A percentile compares a stretch with the other conserved stretches of the same genome.
phyloP scores from a whole-genome alignment of 139 green algal genomes.

The Micractinium conductrix region DNA sequence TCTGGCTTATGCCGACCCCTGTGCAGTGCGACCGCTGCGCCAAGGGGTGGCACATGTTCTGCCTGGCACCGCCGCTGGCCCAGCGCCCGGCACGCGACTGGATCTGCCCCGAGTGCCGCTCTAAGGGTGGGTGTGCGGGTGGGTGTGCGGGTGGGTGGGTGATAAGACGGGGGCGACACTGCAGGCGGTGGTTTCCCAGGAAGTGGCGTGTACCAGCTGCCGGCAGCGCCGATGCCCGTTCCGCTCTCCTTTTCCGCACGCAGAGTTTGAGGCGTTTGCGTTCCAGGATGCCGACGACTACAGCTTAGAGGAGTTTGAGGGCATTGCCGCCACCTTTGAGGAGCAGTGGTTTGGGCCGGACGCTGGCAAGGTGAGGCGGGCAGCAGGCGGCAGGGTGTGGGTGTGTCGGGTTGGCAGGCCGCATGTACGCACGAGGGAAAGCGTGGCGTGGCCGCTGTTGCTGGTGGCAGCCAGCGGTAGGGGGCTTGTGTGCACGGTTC shows the following conservation, averaged over 20 bases:
- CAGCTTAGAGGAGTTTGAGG: slow-evolving; percentile 73
- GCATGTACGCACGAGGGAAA: too few relatives aligned
- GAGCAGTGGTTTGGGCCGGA: slow-evolving; percentile 52
- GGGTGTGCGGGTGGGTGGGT: too few relatives aligned
- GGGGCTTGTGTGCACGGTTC: too few relatives aligned
- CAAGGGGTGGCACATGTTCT: slow-evolving; percentile 79
- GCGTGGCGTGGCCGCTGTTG: too few relatives aligned
- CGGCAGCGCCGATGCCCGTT: too few relatives aligned
- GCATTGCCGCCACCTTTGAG: slow-evolving; percentile 55
- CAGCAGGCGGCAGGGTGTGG: too few relatives aligned
- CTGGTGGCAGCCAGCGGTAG: too few relatives aligned
- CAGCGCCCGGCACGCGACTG: slow-evolving; percentile 84
- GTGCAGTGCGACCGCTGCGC: slow-evolving; percentile 87
- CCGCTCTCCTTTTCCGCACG: not conserved
- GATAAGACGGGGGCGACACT: too few relatives aligned
- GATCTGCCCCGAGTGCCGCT: slow-evolving; percentile 81
- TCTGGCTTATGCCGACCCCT: too few relatives aligned
- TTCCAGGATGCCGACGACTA: slow-evolving; percentile 69
- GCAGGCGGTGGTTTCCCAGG: too few relatives aligned
- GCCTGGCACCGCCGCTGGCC: slow-evolving; percentile 74
- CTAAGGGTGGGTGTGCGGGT: slow-evolving; percentile 19
- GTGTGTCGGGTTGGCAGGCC: too few relatives aligned
- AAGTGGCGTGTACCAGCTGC: too few relatives aligned
- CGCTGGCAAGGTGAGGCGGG: slow-evolving; percentile 6
- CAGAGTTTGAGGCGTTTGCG: slow-evolving; percentile 37